Base-by-base conservation (phyloP, 1,284 basidiomycete genomes). In the Agroathelia rolfsii region DNA sequence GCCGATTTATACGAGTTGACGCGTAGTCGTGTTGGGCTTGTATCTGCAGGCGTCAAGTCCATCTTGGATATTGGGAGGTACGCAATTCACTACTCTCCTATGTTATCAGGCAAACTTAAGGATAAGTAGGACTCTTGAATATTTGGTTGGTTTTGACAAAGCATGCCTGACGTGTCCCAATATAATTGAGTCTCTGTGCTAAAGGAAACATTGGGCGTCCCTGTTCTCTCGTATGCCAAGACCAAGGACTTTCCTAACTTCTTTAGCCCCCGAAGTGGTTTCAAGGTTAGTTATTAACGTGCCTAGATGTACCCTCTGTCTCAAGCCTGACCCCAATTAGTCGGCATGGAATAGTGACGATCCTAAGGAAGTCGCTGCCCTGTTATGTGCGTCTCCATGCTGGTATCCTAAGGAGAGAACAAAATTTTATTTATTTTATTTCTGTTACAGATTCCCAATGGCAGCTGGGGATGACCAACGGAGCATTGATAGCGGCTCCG, bases 141-240 rank as follows among this genome's bases (percentile, higher is more conserved):
- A 93, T 49, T 72, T 99, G 42, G 84, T 85, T 43, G 34, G 69
- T 44, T n/a, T 12, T 25, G 14, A 13, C 12, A 3, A 13, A 24
- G 8, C 8, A 13, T n/a, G 7, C 43, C 27, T 39, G 5, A 20
- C 18, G 20, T 13, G 13, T 5, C 27, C 5, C 7, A 5, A 19
- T 18, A 16, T 18, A 14, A 11, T 27, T 35, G 41, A 38, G 28
- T 21, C 20, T 24, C 8, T 18, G n/a, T 11, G 6, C 5, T 31
- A 7, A 43, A 92, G 88, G 95, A 99, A 73, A 96, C 95, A 0
- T 74, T 93, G 30, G 95, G 95, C 5, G 90, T 98, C 4, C 87
- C 89, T 2, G 92, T 96, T 0, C 57, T 92, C 3, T 76, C 88
- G 0, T 94, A 87, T 49, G 76, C 76, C 5, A 55, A 72, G 21